These are phyloP conservation scores for Leptoxyphium fumago DNA, from an alignment of 2,329 filamentous ascomycete genomes.

Conservation along the genomic window DNA sequence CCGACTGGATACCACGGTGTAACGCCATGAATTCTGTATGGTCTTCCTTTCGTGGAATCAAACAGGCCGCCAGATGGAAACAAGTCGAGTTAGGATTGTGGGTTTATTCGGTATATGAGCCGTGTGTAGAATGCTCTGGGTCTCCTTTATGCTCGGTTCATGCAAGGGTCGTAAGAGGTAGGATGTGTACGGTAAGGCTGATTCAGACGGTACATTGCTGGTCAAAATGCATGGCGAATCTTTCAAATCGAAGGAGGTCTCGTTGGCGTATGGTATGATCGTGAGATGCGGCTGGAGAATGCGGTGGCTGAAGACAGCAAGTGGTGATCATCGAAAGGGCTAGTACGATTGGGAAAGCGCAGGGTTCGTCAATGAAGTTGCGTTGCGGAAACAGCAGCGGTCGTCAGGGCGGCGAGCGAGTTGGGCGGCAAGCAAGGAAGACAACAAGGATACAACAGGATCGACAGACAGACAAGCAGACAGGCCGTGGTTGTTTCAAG, in stretches of 20 bases:
- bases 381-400: background rate
- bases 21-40: slow-evolving; percentile 14
- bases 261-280: too few relatives aligned
- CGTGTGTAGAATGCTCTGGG: background rate
- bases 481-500: background rate
- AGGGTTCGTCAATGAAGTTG: too few relatives aligned
- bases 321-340: too few relatives aligned
- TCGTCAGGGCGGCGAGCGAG: background rate
- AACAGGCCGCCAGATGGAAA: too few relatives aligned
- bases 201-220: background rate
- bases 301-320: too few relatives aligned
- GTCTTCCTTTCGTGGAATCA: too few relatives aligned
- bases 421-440: background rate
- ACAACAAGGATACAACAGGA: background rate
- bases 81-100: background rate
- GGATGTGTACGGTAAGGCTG: background rate
- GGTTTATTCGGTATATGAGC: background rate
- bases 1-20: slow-evolving; percentile 48
- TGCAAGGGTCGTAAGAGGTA: background rate
- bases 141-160: background rate
- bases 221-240: background rate
- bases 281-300: too few relatives aligned
- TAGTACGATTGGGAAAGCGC: too few relatives aligned
- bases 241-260: too few relatives aligned
- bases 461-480: background rate